phyloP scores from a whole-genome alignment of 2,329 filamentous ascomycete genomes.

The Davidsoniella neocaledoniae region DNA sequence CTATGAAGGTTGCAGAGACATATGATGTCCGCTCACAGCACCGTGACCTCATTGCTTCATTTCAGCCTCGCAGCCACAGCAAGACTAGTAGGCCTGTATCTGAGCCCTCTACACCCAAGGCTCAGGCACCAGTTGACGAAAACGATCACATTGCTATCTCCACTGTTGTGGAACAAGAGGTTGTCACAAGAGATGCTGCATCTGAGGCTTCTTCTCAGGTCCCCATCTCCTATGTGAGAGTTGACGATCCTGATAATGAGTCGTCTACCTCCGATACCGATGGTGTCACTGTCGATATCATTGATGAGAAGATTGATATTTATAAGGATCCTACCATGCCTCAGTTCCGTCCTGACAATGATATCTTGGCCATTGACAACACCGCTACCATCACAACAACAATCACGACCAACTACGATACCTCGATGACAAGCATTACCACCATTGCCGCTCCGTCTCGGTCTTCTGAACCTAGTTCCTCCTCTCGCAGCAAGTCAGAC shows the following conservation, averaged over 20 bases:
- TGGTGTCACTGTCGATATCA: neutral
- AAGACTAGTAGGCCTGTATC: too few relatives aligned
- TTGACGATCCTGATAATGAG: neutral
- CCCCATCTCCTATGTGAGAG: neutral
- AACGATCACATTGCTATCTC: neutral
- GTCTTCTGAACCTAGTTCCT: too few relatives aligned
- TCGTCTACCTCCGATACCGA: neutral
- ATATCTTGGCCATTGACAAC: too few relatives aligned
- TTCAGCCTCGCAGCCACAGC: conserved; percentile 15
- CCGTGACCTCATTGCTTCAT: conserved; percentile 29
- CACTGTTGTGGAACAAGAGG: neutral
- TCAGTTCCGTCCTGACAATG: conserved; percentile 40
- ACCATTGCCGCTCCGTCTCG: neutral
- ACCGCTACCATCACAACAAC: neutral
- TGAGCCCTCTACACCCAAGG: too few relatives aligned
- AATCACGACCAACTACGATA: neutral
- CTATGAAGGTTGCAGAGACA: conserved; percentile 49
- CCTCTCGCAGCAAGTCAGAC: too few relatives aligned
- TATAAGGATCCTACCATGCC: conserved; percentile 47
- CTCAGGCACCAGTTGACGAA: neutral
- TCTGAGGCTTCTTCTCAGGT: neutral
- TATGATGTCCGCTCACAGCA: conserved; percentile 42
- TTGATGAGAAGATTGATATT: neutral
- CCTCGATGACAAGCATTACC: conserved; percentile 12
- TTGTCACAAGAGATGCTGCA: neutral